Base-by-base conservation (phyloP, 208 protist species). In the Crithidia acanthocephali region DNA sequence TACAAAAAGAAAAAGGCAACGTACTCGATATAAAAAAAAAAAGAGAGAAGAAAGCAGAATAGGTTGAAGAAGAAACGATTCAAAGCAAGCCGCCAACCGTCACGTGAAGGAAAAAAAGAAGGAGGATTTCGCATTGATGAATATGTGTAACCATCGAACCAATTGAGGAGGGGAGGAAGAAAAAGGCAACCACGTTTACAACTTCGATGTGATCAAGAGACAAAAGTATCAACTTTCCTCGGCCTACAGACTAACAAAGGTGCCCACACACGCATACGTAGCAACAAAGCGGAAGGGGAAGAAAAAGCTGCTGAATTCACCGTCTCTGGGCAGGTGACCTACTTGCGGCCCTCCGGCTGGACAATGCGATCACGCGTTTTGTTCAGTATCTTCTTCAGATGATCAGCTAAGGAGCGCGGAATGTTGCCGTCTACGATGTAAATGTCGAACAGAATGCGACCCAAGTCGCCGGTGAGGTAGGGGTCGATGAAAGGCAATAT, bases 401-500 rank as follows among this genome's bases (percentile, higher is more conserved):
- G 60, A 4, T 81, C 72, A 1, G 52, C 59, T 2, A 80, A 52
- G 33, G 61, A 75, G 44, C 76, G 79, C 13, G 67, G 51, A 22
- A 86, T 64, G 23, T 58, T 73, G 27, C 74, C 70, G 33, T 90
- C 74, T 6, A 76, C 53, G 15, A 74, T 68, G 58, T 81, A 85
- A 23, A 86, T 77, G 30, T 78, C 65, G 65, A 87, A 89, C n/a
- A 93, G 64, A 8, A 72, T 47, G 27, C 51, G 53, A 32, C 79
- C 79, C 13, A 91, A 32, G 8, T 67, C 65, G 3, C 62, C 78
- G 33, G 76, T 85, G 18, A 86, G 45, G 23, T 78, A 55, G 5
- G 88, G 85, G 60, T 93, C 88, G 37, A 93, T 81, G 42, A 93
- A 72, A 30, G 81, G 70, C 13, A 83, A 72, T 15, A 70, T 64